Conservation (phyloP, 2,329 filamentous ascomycete species). For the Arthrobotrys pseudoclavata region DNA sequence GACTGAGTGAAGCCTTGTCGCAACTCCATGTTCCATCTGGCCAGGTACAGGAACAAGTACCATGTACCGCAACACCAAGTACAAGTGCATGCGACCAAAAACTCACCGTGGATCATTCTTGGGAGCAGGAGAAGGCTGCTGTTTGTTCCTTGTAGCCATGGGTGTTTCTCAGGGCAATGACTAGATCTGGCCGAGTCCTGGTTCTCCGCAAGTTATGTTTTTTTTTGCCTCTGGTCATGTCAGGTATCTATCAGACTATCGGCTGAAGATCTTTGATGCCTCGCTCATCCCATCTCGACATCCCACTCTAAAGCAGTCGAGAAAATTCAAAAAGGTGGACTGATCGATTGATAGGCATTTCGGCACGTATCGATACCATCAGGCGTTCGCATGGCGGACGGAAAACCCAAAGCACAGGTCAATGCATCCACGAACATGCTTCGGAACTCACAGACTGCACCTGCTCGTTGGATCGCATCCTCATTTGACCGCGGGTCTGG, state of each 20-base stretch:
- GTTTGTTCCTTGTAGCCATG: slow-evolving; percentile 44
- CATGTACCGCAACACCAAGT: slow-evolving; percentile 33
- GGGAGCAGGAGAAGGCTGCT: slow-evolving; percentile 42
- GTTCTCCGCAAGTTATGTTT: slow-evolving; percentile 19
- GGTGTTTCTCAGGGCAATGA: slow-evolving; percentile 57
- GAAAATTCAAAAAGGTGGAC: slow-evolving; percentile 30
- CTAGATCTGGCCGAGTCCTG: slow-evolving; percentile 42
- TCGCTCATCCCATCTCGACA: slow-evolving; percentile 15
- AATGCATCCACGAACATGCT: slow-evolving; percentile 57
- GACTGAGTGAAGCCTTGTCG: slow-evolving; percentile 25
- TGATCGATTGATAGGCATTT: slow-evolving; percentile 35
- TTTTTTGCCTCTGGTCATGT: slow-evolving; percentile 18
- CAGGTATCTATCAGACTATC: slow-evolving; percentile 31
- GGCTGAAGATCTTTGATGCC: slow-evolving; percentile 9
- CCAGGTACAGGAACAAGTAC: slow-evolving; percentile 32
- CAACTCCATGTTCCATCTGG: slow-evolving; percentile 19
- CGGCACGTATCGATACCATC: slow-evolving; percentile 46
- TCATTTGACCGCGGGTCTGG: slow-evolving; percentile 60
- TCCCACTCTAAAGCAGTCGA: slow-evolving; percentile 34
- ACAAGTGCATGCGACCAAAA: slow-evolving; percentile 45
- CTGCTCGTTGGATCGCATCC: slow-evolving; percentile 60
- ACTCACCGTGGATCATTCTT: slow-evolving; percentile 22
- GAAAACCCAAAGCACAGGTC: slow-evolving; percentile 43
- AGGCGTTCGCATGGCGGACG: slow-evolving; percentile 29
- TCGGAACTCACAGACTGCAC: slow-evolving; percentile 54